Evolutionary conservation across 805 yeast genomes (phyloP).

Genomic region (Lipomyces starkeyi): DNA sequence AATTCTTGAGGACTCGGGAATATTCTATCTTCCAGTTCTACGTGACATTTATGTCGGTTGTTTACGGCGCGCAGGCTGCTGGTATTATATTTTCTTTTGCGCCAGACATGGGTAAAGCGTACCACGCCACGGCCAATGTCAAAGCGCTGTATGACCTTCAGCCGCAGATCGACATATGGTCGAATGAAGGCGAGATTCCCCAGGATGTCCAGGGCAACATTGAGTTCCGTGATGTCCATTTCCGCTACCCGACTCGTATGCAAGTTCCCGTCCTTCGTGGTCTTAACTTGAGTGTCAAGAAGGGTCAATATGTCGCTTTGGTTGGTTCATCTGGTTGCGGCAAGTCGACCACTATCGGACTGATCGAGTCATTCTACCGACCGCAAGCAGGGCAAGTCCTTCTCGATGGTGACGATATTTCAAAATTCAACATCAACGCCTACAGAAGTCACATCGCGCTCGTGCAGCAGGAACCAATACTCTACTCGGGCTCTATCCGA

Average conservation of each 20-base stretch:
- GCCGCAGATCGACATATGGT: constrained; percentile 49
- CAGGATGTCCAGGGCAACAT: constrained; percentile 55
- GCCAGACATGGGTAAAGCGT: constrained; percentile 54
- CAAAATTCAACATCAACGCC: constrained; percentile 56
- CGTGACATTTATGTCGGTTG: constrained; percentile 50
- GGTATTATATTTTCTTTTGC: constrained; percentile 53
- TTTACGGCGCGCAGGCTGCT: constrained; percentile 53
- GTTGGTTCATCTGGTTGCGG: constrained; percentile 82
- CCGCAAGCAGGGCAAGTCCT: constrained; percentile 56
- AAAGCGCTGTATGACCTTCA: constrained; percentile 44
- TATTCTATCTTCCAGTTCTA: constrained; percentile 48
- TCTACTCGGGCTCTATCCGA: constrained; percentile 79
- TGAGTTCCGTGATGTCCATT: constrained; percentile 50
- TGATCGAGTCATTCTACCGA: constrained; percentile 61
- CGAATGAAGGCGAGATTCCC: constrained; percentile 42
- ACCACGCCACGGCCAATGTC: constrained; percentile 48
- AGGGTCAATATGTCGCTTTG: constrained; percentile 84
- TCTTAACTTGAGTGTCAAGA: constrained; percentile 54
- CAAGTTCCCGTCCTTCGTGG: constrained; percentile 43
- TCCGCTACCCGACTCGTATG: constrained; percentile 46
- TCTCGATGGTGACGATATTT: constrained; percentile 60
- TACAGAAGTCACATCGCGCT: constrained; percentile 61
- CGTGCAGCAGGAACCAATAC: constrained; percentile 62
- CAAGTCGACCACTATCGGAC: constrained; percentile 54
- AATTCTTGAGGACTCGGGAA: constrained; percentile 45